These are phyloP conservation scores for Cyclaneusma minus DNA, from an alignment of 2,329 filamentous ascomycete species.

Conservation along the genomic window DNA sequence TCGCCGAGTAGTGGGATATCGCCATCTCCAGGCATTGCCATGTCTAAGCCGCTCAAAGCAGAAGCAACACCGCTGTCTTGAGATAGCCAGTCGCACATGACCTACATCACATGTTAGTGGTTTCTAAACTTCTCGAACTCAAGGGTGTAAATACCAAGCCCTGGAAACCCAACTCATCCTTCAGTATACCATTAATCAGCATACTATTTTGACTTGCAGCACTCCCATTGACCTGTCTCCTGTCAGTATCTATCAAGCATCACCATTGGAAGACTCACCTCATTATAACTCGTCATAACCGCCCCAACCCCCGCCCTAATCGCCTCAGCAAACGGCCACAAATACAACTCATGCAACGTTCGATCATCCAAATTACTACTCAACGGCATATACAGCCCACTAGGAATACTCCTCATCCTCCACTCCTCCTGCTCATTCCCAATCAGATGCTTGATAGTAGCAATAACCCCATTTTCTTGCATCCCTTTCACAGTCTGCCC, in stretches of 20 bases:
- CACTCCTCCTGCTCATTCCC: conserved; percentile 28
- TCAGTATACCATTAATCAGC: conserved; percentile 52
- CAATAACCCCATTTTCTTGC: conserved; percentile 38
- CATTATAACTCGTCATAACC: conserved; percentile 74
- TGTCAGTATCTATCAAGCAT: conserved; percentile 1
- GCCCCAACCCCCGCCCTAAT: conserved; percentile 62
- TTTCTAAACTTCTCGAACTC: conserved; percentile 1
- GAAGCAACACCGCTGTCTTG: conserved; percentile 44
- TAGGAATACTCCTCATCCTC: conserved; percentile 16
- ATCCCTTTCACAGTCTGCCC: conserved; percentile 38
- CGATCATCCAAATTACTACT: conserved; percentile 39
- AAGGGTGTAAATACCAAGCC: too few relatives aligned
- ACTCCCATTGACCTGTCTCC: conserved; percentile 43
- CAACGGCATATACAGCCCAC: conserved; percentile 18
- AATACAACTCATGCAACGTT: conserved; percentile 43
- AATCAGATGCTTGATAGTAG: conserved; percentile 40
- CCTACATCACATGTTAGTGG: conserved; percentile 20
- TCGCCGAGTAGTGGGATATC: conserved; percentile 32
- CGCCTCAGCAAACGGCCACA: conserved; percentile 38
- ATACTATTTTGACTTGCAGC: conserved; percentile 54
- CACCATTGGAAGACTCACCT: conserved; percentile 18
- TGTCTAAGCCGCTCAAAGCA: conserved; percentile 47
- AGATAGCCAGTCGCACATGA: conserved; percentile 56
- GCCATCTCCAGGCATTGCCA: conserved; percentile 53
- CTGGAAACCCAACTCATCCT: conserved; percentile 60